A percentile compares a stretch with the other conserved stretches of the same genome.
Evolutionary conservation across 2,329 filamentous ascomycete genomes (phyloP).

Genomic region (Mycosphaerelloides madeirae): DNA sequence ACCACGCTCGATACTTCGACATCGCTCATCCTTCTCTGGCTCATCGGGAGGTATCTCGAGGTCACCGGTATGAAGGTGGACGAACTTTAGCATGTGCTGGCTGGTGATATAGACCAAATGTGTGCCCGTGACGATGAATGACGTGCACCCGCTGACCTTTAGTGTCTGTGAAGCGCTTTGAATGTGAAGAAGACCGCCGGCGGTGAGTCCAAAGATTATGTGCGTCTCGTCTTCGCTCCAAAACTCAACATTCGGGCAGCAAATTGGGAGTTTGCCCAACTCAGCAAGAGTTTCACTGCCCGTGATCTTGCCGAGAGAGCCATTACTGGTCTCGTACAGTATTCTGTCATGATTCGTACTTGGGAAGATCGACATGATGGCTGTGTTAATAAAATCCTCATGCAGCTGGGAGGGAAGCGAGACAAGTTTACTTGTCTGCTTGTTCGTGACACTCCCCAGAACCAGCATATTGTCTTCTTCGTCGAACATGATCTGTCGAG

Average conservation of each 20-base stretch:
- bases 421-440: constrained; percentile 6
- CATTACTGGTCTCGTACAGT: constrained; percentile 19
- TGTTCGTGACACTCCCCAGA: constrained; percentile 20
- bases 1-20: constrained; percentile 85
- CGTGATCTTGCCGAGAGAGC: constrained; percentile 8
- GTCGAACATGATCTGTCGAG: constrained; percentile 47
- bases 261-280: constrained; percentile 18
- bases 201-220: constrained; percentile 62
- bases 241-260: constrained; percentile 27
- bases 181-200: constrained; percentile 61
- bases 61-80: constrained; percentile 67
- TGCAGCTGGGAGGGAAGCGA: not conserved
- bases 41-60: constrained; percentile 82
- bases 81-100: constrained; percentile 88
- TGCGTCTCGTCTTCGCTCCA: constrained; percentile 34
- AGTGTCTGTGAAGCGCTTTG: constrained; percentile 55
- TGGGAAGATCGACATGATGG: constrained; percentile 17
- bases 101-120: constrained; percentile 91
- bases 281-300: constrained; percentile 1
- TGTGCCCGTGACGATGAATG: constrained; percentile 72
- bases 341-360: constrained; percentile 19
- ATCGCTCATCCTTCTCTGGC: constrained; percentile 86
- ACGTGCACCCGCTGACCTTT: constrained; percentile 83
- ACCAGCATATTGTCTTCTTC: constrained; percentile 36
- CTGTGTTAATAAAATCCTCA: not conserved